A percentile compares a stretch with the other conserved stretches of the same genome.
Evolutionary conservation across 2,329 filamentous ascomycete genomes (phyloP).

Genomic region (Amylocarpus encephaloides): DNA sequence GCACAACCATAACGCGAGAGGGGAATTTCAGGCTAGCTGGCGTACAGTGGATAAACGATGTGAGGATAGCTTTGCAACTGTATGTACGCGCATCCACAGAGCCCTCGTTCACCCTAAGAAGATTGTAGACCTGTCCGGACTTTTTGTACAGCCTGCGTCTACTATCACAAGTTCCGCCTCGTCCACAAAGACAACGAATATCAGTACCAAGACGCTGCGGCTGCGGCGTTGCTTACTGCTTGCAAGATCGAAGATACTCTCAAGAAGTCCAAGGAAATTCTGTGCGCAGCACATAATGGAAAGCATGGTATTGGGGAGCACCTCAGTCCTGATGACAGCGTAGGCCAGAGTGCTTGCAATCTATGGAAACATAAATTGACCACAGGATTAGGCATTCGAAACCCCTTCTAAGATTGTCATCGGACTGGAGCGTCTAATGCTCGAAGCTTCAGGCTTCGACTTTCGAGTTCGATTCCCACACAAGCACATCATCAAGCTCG

Average conservation of each 20-base stretch:
- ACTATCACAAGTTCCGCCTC: constrained; percentile 90
- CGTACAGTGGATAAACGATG: constrained; percentile 80
- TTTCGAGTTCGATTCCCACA: constrained; percentile 87
- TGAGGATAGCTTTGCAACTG: constrained; percentile 73
- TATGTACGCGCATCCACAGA: constrained; percentile 39
- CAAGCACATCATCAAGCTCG: constrained; percentile 74
- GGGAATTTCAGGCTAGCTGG: constrained; percentile 77
- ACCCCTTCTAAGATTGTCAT: constrained; percentile 73
- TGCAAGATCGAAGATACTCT: constrained; percentile 98
- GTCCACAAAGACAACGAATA: constrained; percentile 82
- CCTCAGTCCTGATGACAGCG: constrained; percentile 74
- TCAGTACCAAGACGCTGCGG: constrained; percentile 77
- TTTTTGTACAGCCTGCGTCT: constrained; percentile 83
- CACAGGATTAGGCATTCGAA: constrained; percentile 66
- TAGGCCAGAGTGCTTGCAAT: constrained; percentile 34
- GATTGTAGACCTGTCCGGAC: constrained; percentile 70
- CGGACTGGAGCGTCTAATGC: constrained; percentile 82
- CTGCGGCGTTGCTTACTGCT: constrained; percentile 82
- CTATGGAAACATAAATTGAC: not conserved
- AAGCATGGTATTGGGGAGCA: constrained; percentile 57
- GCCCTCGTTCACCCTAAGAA: constrained; percentile 2
- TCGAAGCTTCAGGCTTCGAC: constrained; percentile 90
- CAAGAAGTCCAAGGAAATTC: constrained; percentile 90
- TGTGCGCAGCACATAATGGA: constrained; percentile 84
- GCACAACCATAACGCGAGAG: constrained; percentile 71